These are phyloP conservation scores for Jacaranda mimosifolia DNA, from an alignment of 257 asterid species.

Conservation along the genomic window DNA sequence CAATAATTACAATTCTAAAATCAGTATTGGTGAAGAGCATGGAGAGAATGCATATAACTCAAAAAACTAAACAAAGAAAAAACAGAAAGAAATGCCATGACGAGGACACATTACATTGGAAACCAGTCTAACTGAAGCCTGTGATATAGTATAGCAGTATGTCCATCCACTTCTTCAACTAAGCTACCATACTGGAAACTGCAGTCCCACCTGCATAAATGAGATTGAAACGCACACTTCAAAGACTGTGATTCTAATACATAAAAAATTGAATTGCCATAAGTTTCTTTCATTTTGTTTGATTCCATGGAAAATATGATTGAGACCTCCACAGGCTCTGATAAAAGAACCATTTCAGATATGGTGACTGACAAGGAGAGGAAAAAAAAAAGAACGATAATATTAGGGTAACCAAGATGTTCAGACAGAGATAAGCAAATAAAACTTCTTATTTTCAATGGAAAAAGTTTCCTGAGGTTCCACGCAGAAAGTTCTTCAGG, in stretches of 20 bases:
- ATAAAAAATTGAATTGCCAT: slow-evolving; percentile 3
- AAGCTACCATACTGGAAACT: slow-evolving; percentile 96
- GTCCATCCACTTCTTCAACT: slow-evolving; percentile 99
- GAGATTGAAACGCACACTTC: slow-evolving; percentile 42
- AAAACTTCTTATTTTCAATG: neutral
- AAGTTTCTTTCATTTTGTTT: slow-evolving; percentile 8
- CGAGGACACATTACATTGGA: slow-evolving; percentile 67
- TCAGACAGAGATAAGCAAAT: neutral
- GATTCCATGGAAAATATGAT: neutral
- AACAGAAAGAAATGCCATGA: slow-evolving; percentile 38
- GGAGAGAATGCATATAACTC: slow-evolving; percentile 20
- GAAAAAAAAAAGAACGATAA: neutral
- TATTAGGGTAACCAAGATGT: neutral
- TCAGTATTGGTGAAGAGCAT: slow-evolving; percentile 23
- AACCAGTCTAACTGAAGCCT: slow-evolving; percentile 97
- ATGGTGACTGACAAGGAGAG: neutral
- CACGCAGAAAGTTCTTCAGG: neutral
- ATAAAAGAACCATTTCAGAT: neutral
- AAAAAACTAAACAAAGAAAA: slow-evolving; percentile 6
- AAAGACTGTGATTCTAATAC: slow-evolving; percentile 34
- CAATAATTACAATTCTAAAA: slow-evolving; percentile 16
- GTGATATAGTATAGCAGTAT: slow-evolving; percentile 96
- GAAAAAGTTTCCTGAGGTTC: neutral
- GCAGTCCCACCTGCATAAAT: slow-evolving; percentile 92
- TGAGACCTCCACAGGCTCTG: slow-evolving; percentile 7